Base-by-base conservation (phyloP, 2,329 filamentous ascomycete genomes). In the Penicillium sp. region DNA sequence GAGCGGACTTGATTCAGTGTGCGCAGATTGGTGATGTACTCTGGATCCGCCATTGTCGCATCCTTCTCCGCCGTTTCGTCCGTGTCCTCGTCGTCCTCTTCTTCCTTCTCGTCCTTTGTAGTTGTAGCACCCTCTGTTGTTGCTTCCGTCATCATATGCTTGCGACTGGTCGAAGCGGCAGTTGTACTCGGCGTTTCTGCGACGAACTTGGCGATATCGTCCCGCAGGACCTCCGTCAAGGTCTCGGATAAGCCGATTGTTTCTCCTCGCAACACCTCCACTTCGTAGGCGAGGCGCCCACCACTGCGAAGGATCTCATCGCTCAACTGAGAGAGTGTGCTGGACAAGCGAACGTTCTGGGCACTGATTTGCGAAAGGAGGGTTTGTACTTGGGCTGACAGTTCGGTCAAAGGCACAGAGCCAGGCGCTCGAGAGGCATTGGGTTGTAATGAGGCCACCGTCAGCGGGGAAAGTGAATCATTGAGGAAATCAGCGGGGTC, bases 281-380 rank as follows among this genome's bases (percentile, higher is more conserved):
- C 93, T 75, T 98, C 91, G 70, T 99, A 99, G 21, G 93, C 91
- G 56, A 99, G 79, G 4, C 93, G 84, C 62, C 90, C 91, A 26
- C 93, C 91, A 68, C 91, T 93, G 56, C 95, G 86, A 60, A 99
- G 77, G 61, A 99, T 98, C 65, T 98, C 95, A 74, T 99, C 93
- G 11, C 95, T 97, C 58, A 98, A 81, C 68, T 93, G 88, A 31
- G 92, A 96, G 56, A 99, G 82, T 46, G 87, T 90, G 53, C 83
- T 87, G 14, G 92, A 91, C 8, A 97, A 80, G 46, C 92, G 85
- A 19, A 91, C 89, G 1, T 92, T 96, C 72, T 97, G 91, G 9
- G 91, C 89, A 70, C 90, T 96, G 68, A 98, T 85, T 69, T 93
- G 90, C 1, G 92, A 90, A 47, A 97, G 82, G n/a, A 96, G 82